These are phyloP conservation scores for Platanthera guangdongensis DNA, from an alignment of 106 monocot species.

Conservation along the genomic window DNA sequence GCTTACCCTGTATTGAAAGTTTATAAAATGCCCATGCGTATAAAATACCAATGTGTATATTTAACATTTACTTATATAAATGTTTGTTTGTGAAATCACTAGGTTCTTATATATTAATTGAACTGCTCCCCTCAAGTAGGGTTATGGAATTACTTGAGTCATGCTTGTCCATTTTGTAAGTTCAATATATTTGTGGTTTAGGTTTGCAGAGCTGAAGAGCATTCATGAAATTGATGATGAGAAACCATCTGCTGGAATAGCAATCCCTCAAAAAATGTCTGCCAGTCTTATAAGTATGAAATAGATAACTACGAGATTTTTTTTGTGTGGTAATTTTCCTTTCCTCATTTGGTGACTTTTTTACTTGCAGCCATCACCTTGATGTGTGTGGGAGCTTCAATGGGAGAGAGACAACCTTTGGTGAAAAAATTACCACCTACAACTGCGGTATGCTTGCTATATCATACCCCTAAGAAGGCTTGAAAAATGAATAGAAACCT, in stretches of 20 bases:
- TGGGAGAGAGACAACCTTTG: slow-evolving; percentile 75
- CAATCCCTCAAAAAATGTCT: slow-evolving; percentile 70
- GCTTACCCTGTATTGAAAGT: too few species aligned
- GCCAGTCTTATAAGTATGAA: slow-evolving; percentile 67
- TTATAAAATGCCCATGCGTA: too few species aligned
- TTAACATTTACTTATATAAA: background rate
- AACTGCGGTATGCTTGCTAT: slow-evolving; percentile 60
- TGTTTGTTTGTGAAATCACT: background rate
- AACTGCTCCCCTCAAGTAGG: background rate
- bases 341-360: slow-evolving; percentile 1
- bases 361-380: slow-evolving; percentile 61
- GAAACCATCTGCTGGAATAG: slow-evolving; percentile 35
- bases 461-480: background rate
- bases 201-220: slow-evolving; percentile 62
- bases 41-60: too few species aligned
- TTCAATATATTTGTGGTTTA: slow-evolving; percentile 16
- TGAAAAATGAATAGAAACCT: background rate
- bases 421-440: slow-evolving; percentile 76
- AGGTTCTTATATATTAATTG: background rate
- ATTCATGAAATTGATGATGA: slow-evolving; percentile 83
- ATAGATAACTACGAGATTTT: background rate
- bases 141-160: background rate
- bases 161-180: background rate
- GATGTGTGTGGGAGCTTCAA: slow-evolving; percentile 84
- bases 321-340: background rate